phyloP scores from a whole-genome alignment of 805 yeast species.

The Candida tammaniensis region DNA sequence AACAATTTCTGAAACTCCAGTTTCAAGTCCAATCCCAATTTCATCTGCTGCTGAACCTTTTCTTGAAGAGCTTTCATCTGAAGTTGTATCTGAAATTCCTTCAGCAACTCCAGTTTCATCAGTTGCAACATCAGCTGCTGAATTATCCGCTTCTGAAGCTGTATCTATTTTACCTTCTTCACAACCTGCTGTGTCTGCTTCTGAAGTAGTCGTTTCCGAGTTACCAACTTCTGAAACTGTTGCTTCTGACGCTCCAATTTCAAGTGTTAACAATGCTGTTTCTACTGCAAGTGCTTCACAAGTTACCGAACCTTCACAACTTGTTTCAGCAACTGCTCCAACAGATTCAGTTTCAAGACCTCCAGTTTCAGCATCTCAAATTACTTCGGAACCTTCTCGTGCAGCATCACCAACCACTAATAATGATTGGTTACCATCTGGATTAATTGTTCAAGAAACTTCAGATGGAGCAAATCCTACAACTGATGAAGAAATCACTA shows the following conservation, averaged over 20 bases:
- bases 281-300: conserved; percentile 8
- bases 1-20: conserved; percentile 1
- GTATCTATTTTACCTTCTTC: neutral
- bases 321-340: conserved; percentile 12
- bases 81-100: conserved; percentile 3
- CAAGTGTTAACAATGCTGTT: conserved; percentile 1
- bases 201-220: conserved; percentile 1
- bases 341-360: conserved; percentile 6
- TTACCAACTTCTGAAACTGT: conserved; percentile 2
- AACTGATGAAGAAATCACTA: conserved; percentile 37
- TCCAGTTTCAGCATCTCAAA: conserved; percentile 3
- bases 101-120: neutral
- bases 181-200: neutral
- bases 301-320: conserved; percentile 6
- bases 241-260: conserved; percentile 5
- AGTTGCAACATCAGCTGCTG: conserved; percentile 1
- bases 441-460: conserved; percentile 24
- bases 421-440: conserved; percentile 35
- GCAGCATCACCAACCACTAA: conserved; percentile 12
- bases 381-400: conserved; percentile 8
- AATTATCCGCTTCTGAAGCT: neutral
- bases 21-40: too few species aligned
- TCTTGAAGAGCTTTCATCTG: too few species aligned
- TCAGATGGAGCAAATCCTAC: conserved; percentile 14
- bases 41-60: too few species aligned